These are phyloP conservation scores for Rutstroemia sp. DNA, from an alignment of 2,329 filamentous ascomycete species.

Conservation along the genomic window DNA sequence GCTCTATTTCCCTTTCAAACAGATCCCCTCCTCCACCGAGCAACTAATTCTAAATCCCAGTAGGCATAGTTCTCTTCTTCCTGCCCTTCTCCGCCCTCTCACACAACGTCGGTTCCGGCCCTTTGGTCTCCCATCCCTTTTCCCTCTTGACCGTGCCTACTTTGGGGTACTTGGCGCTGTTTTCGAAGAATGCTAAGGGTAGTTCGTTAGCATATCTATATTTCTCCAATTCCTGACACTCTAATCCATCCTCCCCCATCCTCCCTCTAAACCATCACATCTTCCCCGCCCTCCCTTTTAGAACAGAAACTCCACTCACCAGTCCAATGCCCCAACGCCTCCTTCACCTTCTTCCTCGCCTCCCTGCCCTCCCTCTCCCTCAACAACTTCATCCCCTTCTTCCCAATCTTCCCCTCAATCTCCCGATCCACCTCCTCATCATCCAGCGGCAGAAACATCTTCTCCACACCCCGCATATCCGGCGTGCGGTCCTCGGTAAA, in stretches of 20 bases:
- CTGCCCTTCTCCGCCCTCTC: slow-evolving; percentile 55
- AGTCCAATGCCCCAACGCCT: slow-evolving; percentile 66
- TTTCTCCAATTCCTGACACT: slow-evolving; percentile 53
- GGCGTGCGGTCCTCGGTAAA: slow-evolving; percentile 72
- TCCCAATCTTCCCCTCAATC: slow-evolving; percentile 29
- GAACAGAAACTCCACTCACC: background rate
- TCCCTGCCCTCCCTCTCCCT: slow-evolving; percentile 56
- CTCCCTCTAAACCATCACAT: slow-evolving; percentile 45
- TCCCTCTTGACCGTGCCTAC: slow-evolving; percentile 67
- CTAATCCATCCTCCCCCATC: slow-evolving; percentile 52
- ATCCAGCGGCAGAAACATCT: slow-evolving; percentile 68
- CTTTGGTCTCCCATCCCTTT: slow-evolving; percentile 51
- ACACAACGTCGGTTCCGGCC: slow-evolving; percentile 51
- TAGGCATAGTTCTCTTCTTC: slow-evolving; percentile 38
- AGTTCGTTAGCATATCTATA: slow-evolving; percentile 50
- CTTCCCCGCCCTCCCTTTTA: too few species aligned
- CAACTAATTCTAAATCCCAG: background rate
- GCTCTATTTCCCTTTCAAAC: too few species aligned
- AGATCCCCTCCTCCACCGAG: too few species aligned
- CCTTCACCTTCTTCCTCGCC: slow-evolving; percentile 58
- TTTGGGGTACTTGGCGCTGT: slow-evolving; percentile 71
- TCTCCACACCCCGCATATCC: slow-evolving; percentile 80
- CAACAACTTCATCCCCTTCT: slow-evolving; percentile 44
- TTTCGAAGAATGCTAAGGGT: slow-evolving; percentile 71
- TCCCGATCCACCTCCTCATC: slow-evolving; percentile 51